Evolutionary conservation across 306 rosid genomes (phyloP), one percentile per base, ranked within the genome.

Genomic region (Trifolium pratense): DNA sequence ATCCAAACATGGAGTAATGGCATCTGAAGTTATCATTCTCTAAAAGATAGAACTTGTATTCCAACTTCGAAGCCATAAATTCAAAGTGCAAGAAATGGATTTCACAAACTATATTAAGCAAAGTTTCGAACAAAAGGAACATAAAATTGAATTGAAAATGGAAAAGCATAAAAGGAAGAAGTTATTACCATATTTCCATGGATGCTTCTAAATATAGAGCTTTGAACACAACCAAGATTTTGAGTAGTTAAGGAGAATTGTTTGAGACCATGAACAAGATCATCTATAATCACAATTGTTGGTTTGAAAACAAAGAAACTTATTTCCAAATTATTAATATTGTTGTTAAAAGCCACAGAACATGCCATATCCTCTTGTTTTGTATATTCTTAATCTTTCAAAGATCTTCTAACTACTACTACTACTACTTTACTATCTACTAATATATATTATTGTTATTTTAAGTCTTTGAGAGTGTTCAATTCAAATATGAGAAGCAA

Each of bases 261-360:
- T 17, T 87, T 81, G 21, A 92, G 87, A 1, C 73, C 88, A 59
- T 82, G 87, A 65, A 92, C 81, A 51, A 92, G 86, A 21, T 88
- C 87, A 73, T 85, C 92, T 0, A 88, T 79, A 10, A 85, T 70
- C 5, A 90, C 89, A 31, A 90, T 68, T 1, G 93, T 90, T 71
- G 97, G 92, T 77, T 88, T 90, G 82, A 92, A 90, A 59, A 89
- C 80, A 49, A 92, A 87, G 57, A 92, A 78, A 55, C 91, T 87
- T 23, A 85, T 13, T 55, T 87, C 91, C 78, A 88, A 60, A 68
- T 88, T 83, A 60, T n/a, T n/a, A n/a, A n/a, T n/a, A n/a, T 79
- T 84, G 26, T 69, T 79, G 80, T 74, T 80, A 53, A 92, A 92
- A 34, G 94, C 87, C 29, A 90, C 82, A 78, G 64, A 92, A 81